These are phyloP conservation scores for Pseudopithomyces chartarum DNA, from an alignment of 2,329 filamentous ascomycete genomes.

Conservation along the genomic window DNA sequence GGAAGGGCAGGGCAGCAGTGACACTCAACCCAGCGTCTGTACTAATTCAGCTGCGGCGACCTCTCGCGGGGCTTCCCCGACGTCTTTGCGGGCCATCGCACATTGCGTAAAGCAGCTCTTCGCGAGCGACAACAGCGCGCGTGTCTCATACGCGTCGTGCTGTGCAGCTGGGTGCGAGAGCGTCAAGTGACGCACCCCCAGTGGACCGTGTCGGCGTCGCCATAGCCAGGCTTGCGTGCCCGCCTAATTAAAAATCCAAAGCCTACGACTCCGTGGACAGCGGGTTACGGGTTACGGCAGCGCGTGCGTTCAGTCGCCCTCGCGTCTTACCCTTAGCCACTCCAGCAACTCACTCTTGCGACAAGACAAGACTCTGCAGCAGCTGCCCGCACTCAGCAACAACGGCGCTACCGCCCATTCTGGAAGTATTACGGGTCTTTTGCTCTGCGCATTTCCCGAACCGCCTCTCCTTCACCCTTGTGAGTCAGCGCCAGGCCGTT, in stretches of 20 bases:
- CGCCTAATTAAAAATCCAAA: slow-evolving; percentile 33
- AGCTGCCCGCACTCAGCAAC: slow-evolving; percentile 22
- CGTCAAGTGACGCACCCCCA: slow-evolving; percentile 45
- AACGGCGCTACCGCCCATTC: slow-evolving; percentile 32
- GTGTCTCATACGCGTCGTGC: slow-evolving; percentile 24
- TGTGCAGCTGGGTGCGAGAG: slow-evolving; percentile 40
- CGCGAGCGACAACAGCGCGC: slow-evolving; percentile 20
- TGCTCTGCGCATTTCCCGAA: slow-evolving; percentile 25
- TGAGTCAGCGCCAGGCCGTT: slow-evolving; percentile 36
- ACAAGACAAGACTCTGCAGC: slow-evolving; percentile 28
- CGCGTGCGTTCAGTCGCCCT: slow-evolving; percentile 23
- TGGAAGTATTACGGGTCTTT: slow-evolving; percentile 43
- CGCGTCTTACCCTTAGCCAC: slow-evolving; percentile 22
- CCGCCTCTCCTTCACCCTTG: slow-evolving; percentile 31
- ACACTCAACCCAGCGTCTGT: slow-evolving; percentile 34
- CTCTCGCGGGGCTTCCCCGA: slow-evolving; percentile 27
- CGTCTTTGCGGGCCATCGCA: slow-evolving; percentile 24
- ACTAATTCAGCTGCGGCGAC: slow-evolving; percentile 41
- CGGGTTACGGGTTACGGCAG: slow-evolving; percentile 34
- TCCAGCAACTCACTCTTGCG: slow-evolving; percentile 22
- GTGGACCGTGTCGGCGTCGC: slow-evolving; percentile 37
- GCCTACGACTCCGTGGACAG: slow-evolving; percentile 34
- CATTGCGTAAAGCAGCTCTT: slow-evolving; percentile 26
- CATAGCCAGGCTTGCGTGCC: slow-evolving; percentile 40
- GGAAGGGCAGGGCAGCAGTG: slow-evolving; percentile 35